Conservation (phyloP, 1,284 basidiomycete genomes). For the Irpex sp. region DNA sequence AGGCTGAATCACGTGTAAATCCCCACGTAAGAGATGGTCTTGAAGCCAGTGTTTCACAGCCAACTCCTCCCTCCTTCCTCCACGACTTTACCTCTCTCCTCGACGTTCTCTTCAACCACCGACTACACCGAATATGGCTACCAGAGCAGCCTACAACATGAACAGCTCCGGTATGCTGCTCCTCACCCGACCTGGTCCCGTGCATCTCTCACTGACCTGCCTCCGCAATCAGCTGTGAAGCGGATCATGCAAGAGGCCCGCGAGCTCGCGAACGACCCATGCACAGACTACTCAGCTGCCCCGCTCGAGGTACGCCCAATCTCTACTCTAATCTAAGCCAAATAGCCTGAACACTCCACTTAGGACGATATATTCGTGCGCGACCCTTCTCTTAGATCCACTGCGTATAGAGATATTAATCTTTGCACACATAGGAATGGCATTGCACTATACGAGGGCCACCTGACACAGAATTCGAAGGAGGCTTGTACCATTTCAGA, state of each 20-base stretch:
- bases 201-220: slow-evolving; percentile 5
- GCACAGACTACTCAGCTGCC: slow-evolving; percentile 79
- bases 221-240: slow-evolving; percentile 67
- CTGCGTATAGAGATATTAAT: not conserved
- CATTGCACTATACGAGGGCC: slow-evolving; percentile 94
- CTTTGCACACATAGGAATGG: slow-evolving; percentile 72
- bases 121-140: slow-evolving; percentile 26
- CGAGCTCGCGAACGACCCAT: slow-evolving; percentile 81
- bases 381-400: slow-evolving; percentile 13
- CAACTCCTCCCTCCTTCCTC: not conserved
- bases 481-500: slow-evolving; percentile 89
- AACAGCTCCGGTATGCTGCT: slow-evolving; percentile 70
- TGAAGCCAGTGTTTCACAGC: not conserved
- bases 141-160: slow-evolving; percentile 60
- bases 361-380: slow-evolving; percentile 82
- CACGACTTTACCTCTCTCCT: not conserved
- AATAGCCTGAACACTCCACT: slow-evolving; percentile 9
- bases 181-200: not conserved
- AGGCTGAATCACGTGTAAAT: not conserved
- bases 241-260: slow-evolving; percentile 95
- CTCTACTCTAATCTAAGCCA: not conserved
- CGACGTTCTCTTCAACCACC: slow-evolving; percentile 1
- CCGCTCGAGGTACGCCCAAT: slow-evolving; percentile 72
- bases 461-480: slow-evolving; percentile 84
- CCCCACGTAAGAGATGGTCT: slow-evolving; percentile 6